Evolutionary conservation across 2,329 filamentous ascomycete genomes (phyloP).

Genomic region (Rachicladosporium sp.): DNA sequence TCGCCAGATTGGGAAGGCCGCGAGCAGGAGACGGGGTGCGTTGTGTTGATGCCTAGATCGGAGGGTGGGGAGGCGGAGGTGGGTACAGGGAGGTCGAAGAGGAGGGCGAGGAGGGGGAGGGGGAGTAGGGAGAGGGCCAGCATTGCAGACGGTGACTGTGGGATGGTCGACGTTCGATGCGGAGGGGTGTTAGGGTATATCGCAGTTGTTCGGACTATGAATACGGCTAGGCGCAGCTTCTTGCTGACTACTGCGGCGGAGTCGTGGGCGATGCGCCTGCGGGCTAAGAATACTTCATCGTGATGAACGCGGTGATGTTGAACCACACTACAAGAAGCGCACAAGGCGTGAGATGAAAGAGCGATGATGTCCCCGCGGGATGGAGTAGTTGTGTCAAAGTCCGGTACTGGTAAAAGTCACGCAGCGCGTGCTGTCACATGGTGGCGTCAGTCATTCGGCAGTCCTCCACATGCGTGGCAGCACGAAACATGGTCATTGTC

Average conservation of each 20-base stretch:
- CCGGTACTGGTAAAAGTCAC: no score
- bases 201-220: not conserved
- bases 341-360: no score
- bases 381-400: no score
- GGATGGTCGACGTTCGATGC: not conserved
- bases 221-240: no score
- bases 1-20: slow-evolving; percentile 43
- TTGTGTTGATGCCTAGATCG: slow-evolving; percentile 18
- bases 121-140: slow-evolving; percentile 10
- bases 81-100: slow-evolving; percentile 35
- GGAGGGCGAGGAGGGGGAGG: slow-evolving; percentile 32
- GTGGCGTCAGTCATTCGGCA: no score
- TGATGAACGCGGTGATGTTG: no score
- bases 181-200: slow-evolving; percentile 1
- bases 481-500: not conserved
- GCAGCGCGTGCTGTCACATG: no score
- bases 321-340: no score
- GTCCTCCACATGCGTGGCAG: not conserved
- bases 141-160: slow-evolving; percentile 9
- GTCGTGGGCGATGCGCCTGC: no score
- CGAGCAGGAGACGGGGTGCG: slow-evolving; percentile 3
- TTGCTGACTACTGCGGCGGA: no score
- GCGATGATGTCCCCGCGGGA: no score
- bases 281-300: no score
- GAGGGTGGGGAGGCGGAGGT: slow-evolving; percentile 5